Conservation (phyloP, 75 land plant genomes). For the Cupressus sempervirens region DNA sequence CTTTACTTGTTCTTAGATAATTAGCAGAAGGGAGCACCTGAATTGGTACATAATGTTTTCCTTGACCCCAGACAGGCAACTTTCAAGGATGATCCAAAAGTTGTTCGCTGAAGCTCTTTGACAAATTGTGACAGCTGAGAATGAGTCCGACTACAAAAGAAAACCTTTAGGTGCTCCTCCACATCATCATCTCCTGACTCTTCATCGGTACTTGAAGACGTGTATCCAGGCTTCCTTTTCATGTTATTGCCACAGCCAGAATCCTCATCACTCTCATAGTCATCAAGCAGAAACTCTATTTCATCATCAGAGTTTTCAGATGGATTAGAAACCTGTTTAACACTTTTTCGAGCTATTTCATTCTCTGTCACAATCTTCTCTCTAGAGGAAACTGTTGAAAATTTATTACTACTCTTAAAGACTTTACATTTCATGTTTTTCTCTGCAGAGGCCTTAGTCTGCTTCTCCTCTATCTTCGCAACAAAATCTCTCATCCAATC, state of each 20-base stretch:
- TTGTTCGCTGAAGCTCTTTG: conserved; percentile 79
- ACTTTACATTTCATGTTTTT: neutral
- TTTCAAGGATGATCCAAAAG: conserved; percentile 55
- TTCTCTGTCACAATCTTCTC: conserved; percentile 13
- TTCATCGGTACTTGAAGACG: conserved; percentile 16
- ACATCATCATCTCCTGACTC: conserved; percentile 25
- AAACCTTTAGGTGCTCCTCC: conserved; percentile 63
- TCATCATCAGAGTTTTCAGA: conserved; percentile 32
- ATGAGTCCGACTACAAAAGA: conserved; percentile 95
- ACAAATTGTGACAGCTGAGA: conserved; percentile 95
- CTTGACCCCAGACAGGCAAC: conserved; percentile 82
- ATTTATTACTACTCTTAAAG: conserved; percentile 10
- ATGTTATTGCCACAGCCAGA: conserved; percentile 13
- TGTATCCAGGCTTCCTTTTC: conserved; percentile 23
- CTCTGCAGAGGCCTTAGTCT: conserved; percentile 7
- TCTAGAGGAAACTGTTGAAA: conserved; percentile 9
- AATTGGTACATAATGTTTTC: conserved; percentile 83
- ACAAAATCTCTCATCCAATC: conserved; percentile 91
- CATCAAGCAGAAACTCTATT: conserved; percentile 81
- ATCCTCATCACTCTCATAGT: conserved; percentile 85
- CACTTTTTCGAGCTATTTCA: conserved; percentile 12
- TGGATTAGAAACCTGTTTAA: neutral
- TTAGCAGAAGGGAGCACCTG: conserved; percentile 39
- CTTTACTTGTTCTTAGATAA: neutral
- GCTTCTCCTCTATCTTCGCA: conserved; percentile 27